phyloP scores from a whole-genome alignment of 2,329 filamentous ascomycete genomes.

The Gaeumannomyces tritici region DNA sequence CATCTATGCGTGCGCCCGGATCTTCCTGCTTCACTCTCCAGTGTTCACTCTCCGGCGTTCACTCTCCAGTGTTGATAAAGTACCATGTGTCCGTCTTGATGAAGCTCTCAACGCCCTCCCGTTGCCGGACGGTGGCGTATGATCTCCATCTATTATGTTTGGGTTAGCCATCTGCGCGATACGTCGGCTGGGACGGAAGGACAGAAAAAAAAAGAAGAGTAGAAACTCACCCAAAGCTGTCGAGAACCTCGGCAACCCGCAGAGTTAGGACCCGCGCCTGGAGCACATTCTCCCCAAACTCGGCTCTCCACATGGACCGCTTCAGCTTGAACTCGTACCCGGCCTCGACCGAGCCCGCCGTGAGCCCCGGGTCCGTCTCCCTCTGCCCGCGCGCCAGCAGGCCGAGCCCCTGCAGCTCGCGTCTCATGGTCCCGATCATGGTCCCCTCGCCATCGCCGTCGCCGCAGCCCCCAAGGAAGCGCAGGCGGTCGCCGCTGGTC shows the following conservation, averaged over 20 bases:
- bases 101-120: conserved; percentile 9
- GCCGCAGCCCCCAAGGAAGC: conserved; percentile 6
- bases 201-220: neutral
- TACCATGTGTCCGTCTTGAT: conserved; percentile 13
- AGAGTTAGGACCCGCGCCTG: conserved; percentile 11
- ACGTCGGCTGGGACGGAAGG: neutral
- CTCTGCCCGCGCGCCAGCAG: conserved; percentile 9
- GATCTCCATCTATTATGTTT: conserved; percentile 6
- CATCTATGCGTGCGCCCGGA: no score
- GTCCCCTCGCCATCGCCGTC: conserved; percentile 3
- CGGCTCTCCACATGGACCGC: conserved; percentile 10
- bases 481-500: conserved; percentile 5
- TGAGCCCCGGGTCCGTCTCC: conserved; percentile 3
- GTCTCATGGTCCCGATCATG: conserved; percentile 7
- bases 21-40: no score
- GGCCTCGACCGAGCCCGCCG: neutral
- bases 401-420: conserved; percentile 7
- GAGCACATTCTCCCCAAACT: conserved; percentile 6
- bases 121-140: conserved; percentile 9
- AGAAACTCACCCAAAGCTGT: conserved; percentile 7
- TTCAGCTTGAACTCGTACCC: conserved; percentile 13
- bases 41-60: no score
- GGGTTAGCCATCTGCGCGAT: neutral
- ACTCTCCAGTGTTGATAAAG: conserved; percentile 9
- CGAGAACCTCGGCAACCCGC: conserved; percentile 11